Evolutionary conservation across 192 early-diverging fungal species (phyloP), one percentile per base, ranked within the genome.

Genomic region (Dissophora ornata): DNA sequence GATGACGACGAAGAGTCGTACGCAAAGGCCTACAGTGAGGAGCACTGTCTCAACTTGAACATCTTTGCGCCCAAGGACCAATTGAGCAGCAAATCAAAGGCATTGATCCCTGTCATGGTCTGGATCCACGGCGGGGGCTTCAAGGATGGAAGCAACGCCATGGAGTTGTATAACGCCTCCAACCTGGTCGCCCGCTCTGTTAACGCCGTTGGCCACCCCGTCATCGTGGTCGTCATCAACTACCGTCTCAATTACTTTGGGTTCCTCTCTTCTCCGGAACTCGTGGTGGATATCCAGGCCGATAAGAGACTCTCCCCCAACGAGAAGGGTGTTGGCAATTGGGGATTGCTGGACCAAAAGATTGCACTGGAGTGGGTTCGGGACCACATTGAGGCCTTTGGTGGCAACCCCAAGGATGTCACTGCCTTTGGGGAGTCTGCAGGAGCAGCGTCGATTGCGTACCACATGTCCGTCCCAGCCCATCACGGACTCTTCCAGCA

Each of bases 321-420:
- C 29, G 67, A 62, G 26, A 70, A 62, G 12, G 29, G 28, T 29
- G 62, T 75, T 15, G 66, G 68, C 10, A 87, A 89, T 74, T 67
- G 59, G 58, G 87, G 84, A 21, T 44, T 89, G 8, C 65, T 81
- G 21, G 88, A 89, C 67, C 87, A 89, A 60, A 48, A 57, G 34
- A 45, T 69, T n/a, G 88, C 86, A 0, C 55, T 89, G 1, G 46
- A 80, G 29, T 89, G 88, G 88, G 79, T 89, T 6, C 60, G 74
- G n/a, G 59, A 89, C 40, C 82, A 89, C 55, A 84, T 89, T 38
- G 24, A 21, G 1, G 69, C 56, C 18, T 89, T 89, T 67, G 87
- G 87, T 10, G 88, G 88, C 16, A 80, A 89, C 57, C 82, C 87
- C 3, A 67, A 57, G 36, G 59, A 65, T n/a, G 62, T 89, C 25